These are phyloP conservation scores for Tympanopsis confertula DNA, from an alignment of 2,329 filamentous ascomycete species.

Conservation along the genomic window DNA sequence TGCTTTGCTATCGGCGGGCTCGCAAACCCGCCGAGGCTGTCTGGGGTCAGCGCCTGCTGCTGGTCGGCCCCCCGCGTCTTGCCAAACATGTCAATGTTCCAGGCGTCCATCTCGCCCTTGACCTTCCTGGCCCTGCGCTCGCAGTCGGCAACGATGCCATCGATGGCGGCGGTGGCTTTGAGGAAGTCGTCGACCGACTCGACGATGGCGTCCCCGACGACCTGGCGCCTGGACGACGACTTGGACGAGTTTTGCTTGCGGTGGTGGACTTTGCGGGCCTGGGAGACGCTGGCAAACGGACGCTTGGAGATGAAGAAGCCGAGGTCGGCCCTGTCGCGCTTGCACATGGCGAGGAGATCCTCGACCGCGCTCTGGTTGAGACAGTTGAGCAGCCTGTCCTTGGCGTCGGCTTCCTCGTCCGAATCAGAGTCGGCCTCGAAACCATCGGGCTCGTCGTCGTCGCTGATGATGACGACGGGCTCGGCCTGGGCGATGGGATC, in stretches of 20 bases:
- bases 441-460: slow-evolving; percentile 16
- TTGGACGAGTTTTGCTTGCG: slow-evolving; percentile 38
- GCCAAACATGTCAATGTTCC: slow-evolving; percentile 36
- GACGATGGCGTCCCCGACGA: slow-evolving; percentile 48
- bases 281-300: slow-evolving; percentile 45
- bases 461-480: slow-evolving; percentile 16
- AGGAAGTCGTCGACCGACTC: slow-evolving; percentile 64
- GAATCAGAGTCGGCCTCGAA: slow-evolving; percentile 2
- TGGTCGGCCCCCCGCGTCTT: slow-evolving; percentile 19
- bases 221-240: slow-evolving; percentile 27
- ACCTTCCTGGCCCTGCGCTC: slow-evolving; percentile 55
- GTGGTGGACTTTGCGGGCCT: slow-evolving; percentile 38
- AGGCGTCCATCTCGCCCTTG: slow-evolving; percentile 30
- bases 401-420: slow-evolving; percentile 5
- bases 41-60: slow-evolving; percentile 26
- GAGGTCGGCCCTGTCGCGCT: slow-evolving; percentile 58
- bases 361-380: slow-evolving; percentile 69
- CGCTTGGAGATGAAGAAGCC: slow-evolving; percentile 59
- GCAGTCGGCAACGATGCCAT: slow-evolving; percentile 68
- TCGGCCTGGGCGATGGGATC: slow-evolving; percentile 11
- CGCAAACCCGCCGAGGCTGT: slow-evolving; percentile 5
- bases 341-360: slow-evolving; percentile 73
- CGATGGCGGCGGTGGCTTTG: slow-evolving; percentile 70
- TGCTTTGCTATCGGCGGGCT: slow-evolving; percentile 42
- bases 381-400: slow-evolving; percentile 55